A percentile compares a stretch with the other conserved stretches of the same genome.
phyloP scores from a whole-genome alignment of 169 alveolate genomes.

The Plasmodium gallinaceum region DNA sequence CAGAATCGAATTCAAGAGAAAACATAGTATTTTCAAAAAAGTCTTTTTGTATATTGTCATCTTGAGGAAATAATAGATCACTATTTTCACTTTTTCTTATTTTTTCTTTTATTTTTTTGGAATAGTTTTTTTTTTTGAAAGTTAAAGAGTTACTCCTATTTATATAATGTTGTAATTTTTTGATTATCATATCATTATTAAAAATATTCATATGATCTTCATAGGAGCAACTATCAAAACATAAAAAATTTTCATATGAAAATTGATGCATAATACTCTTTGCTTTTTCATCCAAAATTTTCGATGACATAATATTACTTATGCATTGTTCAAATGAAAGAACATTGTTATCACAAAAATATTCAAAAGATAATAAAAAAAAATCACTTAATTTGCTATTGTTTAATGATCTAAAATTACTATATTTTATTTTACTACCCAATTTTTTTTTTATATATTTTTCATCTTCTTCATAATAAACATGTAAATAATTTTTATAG shows the following conservation, averaged over 20 bases:
- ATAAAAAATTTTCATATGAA: conserved; percentile 36
- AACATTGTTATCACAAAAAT: conserved; percentile 24
- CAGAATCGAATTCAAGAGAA: conserved; percentile 12
- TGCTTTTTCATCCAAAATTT: conserved; percentile 14
- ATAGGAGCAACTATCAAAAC: conserved; percentile 16
- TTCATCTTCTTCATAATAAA: conserved; percentile 30
- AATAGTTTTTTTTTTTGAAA: neutral
- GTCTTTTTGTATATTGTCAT: conserved; percentile 32
- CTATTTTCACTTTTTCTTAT: conserved; percentile 3
- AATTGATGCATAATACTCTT: conserved; percentile 53
- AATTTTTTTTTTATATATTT: conserved; percentile 7
- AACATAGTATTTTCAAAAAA: conserved; percentile 34
- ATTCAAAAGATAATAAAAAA: conserved; percentile 7
- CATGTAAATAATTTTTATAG: conserved; percentile 11
- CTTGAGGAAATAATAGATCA: conserved; percentile 16
- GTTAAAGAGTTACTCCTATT: conserved; percentile 24
- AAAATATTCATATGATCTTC: conserved; percentile 17
- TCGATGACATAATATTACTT: conserved; percentile 23
- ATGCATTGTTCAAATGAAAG: conserved; percentile 44
- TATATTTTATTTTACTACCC: conserved; percentile 9
- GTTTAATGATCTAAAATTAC: conserved; percentile 13
- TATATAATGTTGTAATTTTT: conserved; percentile 22
- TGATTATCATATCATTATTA: conserved; percentile 18
- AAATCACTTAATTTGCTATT: neutral
- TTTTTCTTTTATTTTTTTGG: conserved; percentile 19